phyloP scores from a whole-genome alignment of 164 flowering plant genomes.

The Tetrastigma voinierianum region DNA sequence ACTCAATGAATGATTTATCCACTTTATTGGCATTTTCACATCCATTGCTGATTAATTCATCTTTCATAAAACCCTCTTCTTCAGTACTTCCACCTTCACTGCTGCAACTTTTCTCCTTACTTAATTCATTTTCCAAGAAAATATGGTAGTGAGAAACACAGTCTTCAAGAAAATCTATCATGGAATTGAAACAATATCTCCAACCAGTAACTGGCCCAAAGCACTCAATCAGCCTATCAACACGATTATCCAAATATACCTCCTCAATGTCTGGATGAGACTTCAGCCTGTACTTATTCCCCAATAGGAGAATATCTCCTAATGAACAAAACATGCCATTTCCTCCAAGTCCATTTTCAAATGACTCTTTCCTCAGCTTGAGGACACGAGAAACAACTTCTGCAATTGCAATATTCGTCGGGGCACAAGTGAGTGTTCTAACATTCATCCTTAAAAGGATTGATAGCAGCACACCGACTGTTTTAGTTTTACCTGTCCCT shows the following conservation, averaged over 20 bases:
- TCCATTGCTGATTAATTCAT: no score
- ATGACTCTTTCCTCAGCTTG: background rate
- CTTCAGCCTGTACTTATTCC: conserved; percentile 7
- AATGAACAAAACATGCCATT: background rate
- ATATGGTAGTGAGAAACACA: conserved; percentile 8
- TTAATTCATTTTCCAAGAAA: conserved; percentile 15
- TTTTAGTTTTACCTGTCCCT: conserved; percentile 48
- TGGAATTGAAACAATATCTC: background rate
- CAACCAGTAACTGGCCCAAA: conserved; percentile 6
- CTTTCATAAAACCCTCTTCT: no score
- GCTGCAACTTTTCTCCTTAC: background rate
- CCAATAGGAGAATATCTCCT: conserved; percentile 14
- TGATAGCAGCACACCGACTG: conserved; percentile 18
- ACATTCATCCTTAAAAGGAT: conserved; percentile 9
- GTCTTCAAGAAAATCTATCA: conserved; percentile 12
- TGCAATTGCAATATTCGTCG: conserved; percentile 18
- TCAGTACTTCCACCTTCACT: no score
- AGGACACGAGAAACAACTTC: conserved; percentile 15
- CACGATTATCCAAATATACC: conserved; percentile 11
- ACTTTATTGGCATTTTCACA: no score
- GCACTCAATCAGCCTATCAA: conserved; percentile 6
- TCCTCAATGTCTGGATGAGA: background rate
- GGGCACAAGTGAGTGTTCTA: conserved; percentile 21
- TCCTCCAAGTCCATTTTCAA: background rate
- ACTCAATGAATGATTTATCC: no score